A percentile compares a stretch with the other conserved stretches of the same genome.
phyloP scores from a whole-genome alignment of 352 stramenopile genomes.

The Globisporangium parvum region DNA sequence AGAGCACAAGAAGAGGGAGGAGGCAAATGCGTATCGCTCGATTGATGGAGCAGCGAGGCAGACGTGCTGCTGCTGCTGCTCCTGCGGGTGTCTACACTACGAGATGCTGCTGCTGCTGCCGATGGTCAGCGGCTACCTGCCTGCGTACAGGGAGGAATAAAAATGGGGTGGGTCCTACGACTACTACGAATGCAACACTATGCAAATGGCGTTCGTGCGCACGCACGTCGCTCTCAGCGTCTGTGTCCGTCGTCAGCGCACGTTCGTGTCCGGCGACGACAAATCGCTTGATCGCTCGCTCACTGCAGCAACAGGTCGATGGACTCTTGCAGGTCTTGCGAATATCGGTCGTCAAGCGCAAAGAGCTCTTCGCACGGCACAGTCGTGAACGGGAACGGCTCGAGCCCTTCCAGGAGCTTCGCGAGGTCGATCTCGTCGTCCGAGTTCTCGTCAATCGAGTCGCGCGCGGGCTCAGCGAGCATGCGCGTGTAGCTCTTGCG shows the following conservation, averaged over 20 bases:
- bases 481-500: slow-evolving; percentile 16
- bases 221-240: not conserved
- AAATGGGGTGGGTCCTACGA: too few relatives aligned
- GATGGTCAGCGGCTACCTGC: too few relatives aligned
- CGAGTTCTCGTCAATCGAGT: slow-evolving; percentile 2
- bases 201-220: too few relatives aligned
- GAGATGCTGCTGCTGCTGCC: too few relatives aligned
- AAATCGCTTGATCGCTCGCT: not conserved
- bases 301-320: slow-evolving; percentile 37
- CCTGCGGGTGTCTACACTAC: too few relatives aligned
- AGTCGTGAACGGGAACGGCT: slow-evolving; percentile 46
- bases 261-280: not conserved
- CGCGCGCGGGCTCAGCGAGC: slow-evolving; percentile 7
- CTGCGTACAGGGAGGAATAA: too few relatives aligned
- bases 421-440: slow-evolving; percentile 26
- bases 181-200: too few relatives aligned
- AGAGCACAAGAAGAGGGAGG: too few relatives aligned
- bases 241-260: not conserved
- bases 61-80: too few relatives aligned
- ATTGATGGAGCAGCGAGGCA: too few relatives aligned
- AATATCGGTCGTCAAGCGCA: slow-evolving; percentile 40
- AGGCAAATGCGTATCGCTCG: too few relatives aligned
- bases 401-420: slow-evolving; percentile 21
- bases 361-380: slow-evolving; percentile 33
- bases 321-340: slow-evolving; percentile 49